Evolutionary conservation across 805 yeast species (phyloP), one percentile per base, ranked within the genome.

Genomic region (Metschnikowia continentalis): DNA sequence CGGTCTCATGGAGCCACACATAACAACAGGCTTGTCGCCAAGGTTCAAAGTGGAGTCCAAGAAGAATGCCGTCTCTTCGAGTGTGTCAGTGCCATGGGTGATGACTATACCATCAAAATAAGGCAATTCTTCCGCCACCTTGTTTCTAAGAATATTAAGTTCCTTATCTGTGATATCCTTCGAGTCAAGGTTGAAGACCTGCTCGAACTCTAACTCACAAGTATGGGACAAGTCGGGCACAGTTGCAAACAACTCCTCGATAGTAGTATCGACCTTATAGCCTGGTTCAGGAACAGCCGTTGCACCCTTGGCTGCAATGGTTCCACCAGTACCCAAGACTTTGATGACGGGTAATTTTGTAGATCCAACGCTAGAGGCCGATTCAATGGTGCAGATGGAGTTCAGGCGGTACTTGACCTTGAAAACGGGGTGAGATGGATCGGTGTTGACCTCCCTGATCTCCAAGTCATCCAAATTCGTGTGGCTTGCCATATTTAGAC

Each of bases 1-100:
- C 0, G 90, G 90, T 61, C 89, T 75, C 90, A 84, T 84, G 5
- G 86, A 80, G 1, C 90, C 90, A 45, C 86, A 83, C 63, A 84
- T 69, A 5, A 83, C 88, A 48, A 84, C 78, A 3, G 88, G 88
- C 50, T 82, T 72, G 38, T 54, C 48, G 47, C 52, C 40, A 38
- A 55, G 69, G 42, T 67, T 56, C 30, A 78, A 58, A 8, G 79
- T 75, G 48, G 77, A 67, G 54, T 82, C 85, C 35, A 83, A 66
- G 62, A 83, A 83, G 61, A 83, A 82, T 0, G 86, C 81, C 6
- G 88, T 82, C 61, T 83, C 88, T 47, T 84, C 83, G 70, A 82
- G 72, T 1, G 87, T 80, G 59, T 83, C 88, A 6, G 88, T 83
- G n/a, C 88, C 88, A 62, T 83, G 88, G 1, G 87, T 83, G 36